phyloP scores from a whole-genome alignment of 140 eudicot genomes.

The Anethum foeniculum region DNA sequence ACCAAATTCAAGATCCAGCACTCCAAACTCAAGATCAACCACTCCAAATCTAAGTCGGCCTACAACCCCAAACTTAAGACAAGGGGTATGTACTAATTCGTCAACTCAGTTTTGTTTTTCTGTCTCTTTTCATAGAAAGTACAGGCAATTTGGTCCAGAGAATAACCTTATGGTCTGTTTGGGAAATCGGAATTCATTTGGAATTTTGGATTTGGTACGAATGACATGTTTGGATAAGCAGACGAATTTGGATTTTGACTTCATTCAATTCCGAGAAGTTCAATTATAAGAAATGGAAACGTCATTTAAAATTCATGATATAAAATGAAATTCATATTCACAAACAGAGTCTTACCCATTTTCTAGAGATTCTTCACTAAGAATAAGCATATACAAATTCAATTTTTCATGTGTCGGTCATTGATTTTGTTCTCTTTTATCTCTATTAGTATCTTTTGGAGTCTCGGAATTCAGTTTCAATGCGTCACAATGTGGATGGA shows the following conservation, averaged over 20 bases:
- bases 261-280: no score
- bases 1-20: conserved; percentile 38
- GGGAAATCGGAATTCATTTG: no score
- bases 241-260: no score
- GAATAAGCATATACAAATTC: not conserved
- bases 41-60: conserved; percentile 66
- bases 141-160: not conserved
- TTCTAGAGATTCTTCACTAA: not conserved
- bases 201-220: no score
- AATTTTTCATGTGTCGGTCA: not conserved
- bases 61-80: conserved; percentile 68
- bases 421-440: conserved; percentile 10
- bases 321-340: no score
- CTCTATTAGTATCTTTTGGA: conserved; percentile 44
- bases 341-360: not conserved
- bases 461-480: conserved; percentile 79
- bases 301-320: no score
- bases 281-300: no score
- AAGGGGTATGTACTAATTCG: conserved; percentile 28
- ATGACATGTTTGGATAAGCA: no score
- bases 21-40: conserved; percentile 43
- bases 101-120: not conserved
- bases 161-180: not conserved
- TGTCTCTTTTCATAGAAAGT: not conserved
- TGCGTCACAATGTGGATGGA: conserved; percentile 53